Conservation (phyloP, 495 filamentous ascomycete genomes). For the Tirmania nivea region DNA sequence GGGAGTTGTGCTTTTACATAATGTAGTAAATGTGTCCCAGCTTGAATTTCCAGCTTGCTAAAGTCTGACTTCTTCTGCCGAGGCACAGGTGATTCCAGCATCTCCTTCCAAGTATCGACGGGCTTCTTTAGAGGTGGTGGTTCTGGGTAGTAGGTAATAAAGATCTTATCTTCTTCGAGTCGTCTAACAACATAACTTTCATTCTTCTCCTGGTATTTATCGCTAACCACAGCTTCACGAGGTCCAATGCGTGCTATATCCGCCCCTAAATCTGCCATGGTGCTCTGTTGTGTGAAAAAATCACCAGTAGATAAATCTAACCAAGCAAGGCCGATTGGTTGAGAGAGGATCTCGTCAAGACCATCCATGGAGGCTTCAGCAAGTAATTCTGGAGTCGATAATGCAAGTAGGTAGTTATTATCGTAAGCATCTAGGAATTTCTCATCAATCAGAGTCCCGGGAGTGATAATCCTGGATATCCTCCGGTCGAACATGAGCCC, state of each 20-base stretch:
- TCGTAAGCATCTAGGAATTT: slow-evolving; percentile 83
- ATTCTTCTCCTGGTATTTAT: slow-evolving; percentile 21
- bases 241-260: slow-evolving; percentile 64
- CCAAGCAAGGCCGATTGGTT: slow-evolving; percentile 60
- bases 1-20: slow-evolving; percentile 65
- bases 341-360: not conserved
- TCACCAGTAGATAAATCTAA: slow-evolving; percentile 83
- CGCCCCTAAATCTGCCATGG: slow-evolving; percentile 46
- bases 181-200: not conserved
- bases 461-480: slow-evolving; percentile 73
- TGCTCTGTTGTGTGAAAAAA: slow-evolving; percentile 72
- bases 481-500: slow-evolving; percentile 62
- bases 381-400: slow-evolving; percentile 29
- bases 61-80: slow-evolving; percentile 24
- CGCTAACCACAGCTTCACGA: slow-evolving; percentile 62
- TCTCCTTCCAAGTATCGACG: slow-evolving; percentile 34
- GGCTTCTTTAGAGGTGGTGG: not conserved
- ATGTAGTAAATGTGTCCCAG: slow-evolving; percentile 50
- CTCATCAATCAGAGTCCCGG: slow-evolving; percentile 90
- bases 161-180: not conserved
- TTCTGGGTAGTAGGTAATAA: not conserved
- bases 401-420: slow-evolving; percentile 66
- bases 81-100: slow-evolving; percentile 48
- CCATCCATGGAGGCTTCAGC: slow-evolving; percentile 7
- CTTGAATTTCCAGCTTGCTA: slow-evolving; percentile 33